A percentile compares a stretch with the other conserved stretches of the same genome.
Evolutionary conservation across 2,329 filamentous ascomycete genomes (phyloP).

Genomic region (Leptosphaerulina australis): DNA sequence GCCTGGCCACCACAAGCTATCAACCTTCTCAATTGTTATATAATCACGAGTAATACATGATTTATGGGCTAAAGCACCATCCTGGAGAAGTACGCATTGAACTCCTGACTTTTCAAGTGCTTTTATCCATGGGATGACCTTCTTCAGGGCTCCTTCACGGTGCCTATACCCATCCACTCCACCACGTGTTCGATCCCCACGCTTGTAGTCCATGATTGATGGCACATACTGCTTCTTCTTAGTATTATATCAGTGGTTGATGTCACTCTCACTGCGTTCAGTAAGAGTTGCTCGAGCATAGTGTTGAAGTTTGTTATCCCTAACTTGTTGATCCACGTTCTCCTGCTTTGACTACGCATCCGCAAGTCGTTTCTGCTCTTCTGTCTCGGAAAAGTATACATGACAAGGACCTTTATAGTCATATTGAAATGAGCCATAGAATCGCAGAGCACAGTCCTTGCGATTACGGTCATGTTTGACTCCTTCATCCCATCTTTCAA

Average conservation of each 20-base stretch:
- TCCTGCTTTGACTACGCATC: too few relatives aligned
- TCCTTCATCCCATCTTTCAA: background rate
- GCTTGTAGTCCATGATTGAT: background rate
- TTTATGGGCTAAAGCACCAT: too few relatives aligned
- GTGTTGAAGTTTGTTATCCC: background rate
- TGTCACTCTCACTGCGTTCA: too few relatives aligned
- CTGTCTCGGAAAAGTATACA: background rate
- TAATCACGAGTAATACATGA: too few relatives aligned
- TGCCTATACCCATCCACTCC: background rate
- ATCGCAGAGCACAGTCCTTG: background rate
- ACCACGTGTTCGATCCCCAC: background rate
- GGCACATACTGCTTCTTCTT: background rate
- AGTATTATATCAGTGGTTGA: too few relatives aligned
- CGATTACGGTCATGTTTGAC: background rate
- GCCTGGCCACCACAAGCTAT: too few relatives aligned
- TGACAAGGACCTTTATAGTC: too few relatives aligned
- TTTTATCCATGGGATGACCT: background rate
- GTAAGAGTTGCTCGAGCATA: background rate
- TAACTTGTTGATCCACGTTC: too few relatives aligned
- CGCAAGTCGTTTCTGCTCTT: too few relatives aligned
- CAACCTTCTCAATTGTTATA: too few relatives aligned
- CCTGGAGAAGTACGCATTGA: too few relatives aligned
- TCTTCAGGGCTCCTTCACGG: background rate
- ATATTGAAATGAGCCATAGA: background rate
- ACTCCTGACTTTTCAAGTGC: background rate